Evolutionary conservation across 1,284 basidiomycete species (phyloP), one percentile per base, ranked within the genome.

Genomic region (Ustilago loliicola): DNA sequence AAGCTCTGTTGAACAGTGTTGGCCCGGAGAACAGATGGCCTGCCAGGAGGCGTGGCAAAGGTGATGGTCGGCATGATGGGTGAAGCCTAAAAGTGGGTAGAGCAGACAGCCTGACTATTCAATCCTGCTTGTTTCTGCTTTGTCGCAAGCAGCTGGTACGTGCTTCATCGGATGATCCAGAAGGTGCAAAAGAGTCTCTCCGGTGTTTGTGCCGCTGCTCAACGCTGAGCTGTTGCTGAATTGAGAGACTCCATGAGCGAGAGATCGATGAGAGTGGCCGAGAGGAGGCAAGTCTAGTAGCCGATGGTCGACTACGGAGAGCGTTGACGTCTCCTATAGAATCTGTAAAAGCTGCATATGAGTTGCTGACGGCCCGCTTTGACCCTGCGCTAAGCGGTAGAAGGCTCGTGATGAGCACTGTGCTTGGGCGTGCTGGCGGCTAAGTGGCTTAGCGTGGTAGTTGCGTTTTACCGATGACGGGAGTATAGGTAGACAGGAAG

Each of bases 21-120:
- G 32, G 51, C 45, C 1, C 65, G 57, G 25, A 69, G 54, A 15
- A 63, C 57, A 19, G 74, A 72, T 17, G 69, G 66, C 21, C 70
- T 55, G 45, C 60, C 56, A 1, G 74, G 74, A 59, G 74, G 74
- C 19, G 74, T 77, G 38, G 61, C 27, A 23, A 77, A 77, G 4
- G 69, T 69, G 62, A 77, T 68, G 38, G 62, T 47, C 29, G 68
- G 66, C 74, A 77, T 77, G 8, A 8, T 69, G 38, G 17, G 52
- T n/a, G 42, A 36, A n/a, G n/a, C n/a, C n/a, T n/a, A n/a, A n/a
- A n/a, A n/a, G n/a, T n/a, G n/a, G n/a, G n/a, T n/a, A n/a, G n/a
- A n/a, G 3, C 15, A 15, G 15, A 15, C 17, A 34, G 32, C 32
- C 32, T 34, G 32, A 6, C 11, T 34, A 34, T 5, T 6, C 11